phyloP scores from a whole-genome alignment of 495 filamentous ascomycete genomes.

The Aspergillus indologenus region DNA sequence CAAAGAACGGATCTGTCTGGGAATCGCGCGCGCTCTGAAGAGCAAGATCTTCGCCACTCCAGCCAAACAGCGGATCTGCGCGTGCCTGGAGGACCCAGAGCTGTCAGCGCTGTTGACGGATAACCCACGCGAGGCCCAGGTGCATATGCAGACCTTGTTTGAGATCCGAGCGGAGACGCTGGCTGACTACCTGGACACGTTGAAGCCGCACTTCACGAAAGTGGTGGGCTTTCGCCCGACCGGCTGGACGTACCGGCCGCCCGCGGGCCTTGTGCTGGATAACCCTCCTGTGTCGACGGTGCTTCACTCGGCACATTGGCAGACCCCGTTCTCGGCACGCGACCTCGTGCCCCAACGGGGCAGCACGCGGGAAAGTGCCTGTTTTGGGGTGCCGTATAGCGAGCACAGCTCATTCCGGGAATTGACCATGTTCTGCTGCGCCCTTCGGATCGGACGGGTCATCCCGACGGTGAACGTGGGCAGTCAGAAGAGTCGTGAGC shows the following conservation, averaged over 20 bases:
- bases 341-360: slow-evolving; percentile 79
- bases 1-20: slow-evolving; percentile 93
- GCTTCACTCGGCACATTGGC: slow-evolving; percentile 71
- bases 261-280: slow-evolving; percentile 58
- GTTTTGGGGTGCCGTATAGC: slow-evolving; percentile 89
- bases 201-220: slow-evolving; percentile 73
- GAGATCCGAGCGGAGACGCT: slow-evolving; percentile 87
- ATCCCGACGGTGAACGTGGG: slow-evolving; percentile 95
- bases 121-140: slow-evolving; percentile 80
- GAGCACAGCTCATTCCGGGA: slow-evolving; percentile 95
- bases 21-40: slow-evolving; percentile 80
- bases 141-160: slow-evolving; percentile 95
- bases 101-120: slow-evolving; percentile 71
- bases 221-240: slow-evolving; percentile 90
- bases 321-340: slow-evolving; percentile 56
- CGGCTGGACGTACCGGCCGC: slow-evolving; percentile 87
- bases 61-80: slow-evolving; percentile 77
- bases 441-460: slow-evolving; percentile 78
- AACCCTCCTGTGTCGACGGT: slow-evolving; percentile 65
- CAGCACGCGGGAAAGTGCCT: slow-evolving; percentile 68
- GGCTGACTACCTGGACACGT: slow-evolving; percentile 75
- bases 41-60: slow-evolving; percentile 89
- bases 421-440: slow-evolving; percentile 88
- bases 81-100: slow-evolving; percentile 80
- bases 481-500: slow-evolving; percentile 60